A percentile compares a stretch with the other conserved stretches of the same genome.
Evolutionary conservation across 148 eudicot genomes (phyloP).

Genomic region (Camellia japonica): DNA sequence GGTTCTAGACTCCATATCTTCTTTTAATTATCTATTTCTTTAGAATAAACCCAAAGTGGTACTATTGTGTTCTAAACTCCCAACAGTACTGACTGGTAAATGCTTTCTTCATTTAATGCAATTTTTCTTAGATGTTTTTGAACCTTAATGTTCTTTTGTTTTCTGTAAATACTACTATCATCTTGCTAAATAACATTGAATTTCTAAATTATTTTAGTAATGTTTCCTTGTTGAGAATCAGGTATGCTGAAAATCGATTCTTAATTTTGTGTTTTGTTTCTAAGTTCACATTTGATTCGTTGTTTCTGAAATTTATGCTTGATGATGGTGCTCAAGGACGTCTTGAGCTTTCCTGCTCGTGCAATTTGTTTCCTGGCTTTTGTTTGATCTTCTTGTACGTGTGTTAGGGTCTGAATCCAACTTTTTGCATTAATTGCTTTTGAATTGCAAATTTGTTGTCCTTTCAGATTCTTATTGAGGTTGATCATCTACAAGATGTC

Average conservation of each 20-base stretch:
- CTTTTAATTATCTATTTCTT: neutral
- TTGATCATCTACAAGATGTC: conserved; percentile 86
- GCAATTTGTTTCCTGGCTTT: neutral
- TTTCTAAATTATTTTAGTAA: too few relatives aligned
- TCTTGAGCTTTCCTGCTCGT: neutral
- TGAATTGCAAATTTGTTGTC: conserved; percentile 1
- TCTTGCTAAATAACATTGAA: too few relatives aligned
- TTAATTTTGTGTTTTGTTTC: too few relatives aligned
- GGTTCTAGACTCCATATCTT: neutral
- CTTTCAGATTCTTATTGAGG: conserved; percentile 84
- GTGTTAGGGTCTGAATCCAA: too few relatives aligned
- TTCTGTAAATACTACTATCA: too few relatives aligned
- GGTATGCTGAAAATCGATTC: too few relatives aligned
- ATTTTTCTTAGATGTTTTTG: too few relatives aligned
- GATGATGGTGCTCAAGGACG: neutral
- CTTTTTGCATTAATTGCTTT: neutral
- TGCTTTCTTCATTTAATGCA: neutral
- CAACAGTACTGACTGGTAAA: neutral
- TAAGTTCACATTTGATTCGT: too few relatives aligned
- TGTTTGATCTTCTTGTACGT: neutral
- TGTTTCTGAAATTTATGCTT: neutral
- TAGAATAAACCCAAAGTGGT: neutral
- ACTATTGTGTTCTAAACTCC: neutral
- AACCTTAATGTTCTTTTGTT: too few relatives aligned
- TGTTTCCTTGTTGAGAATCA: too few relatives aligned